These are phyloP conservation scores for Eutrema yunnanense DNA, from an alignment of 345 rosid species.

Conservation along the genomic window DNA sequence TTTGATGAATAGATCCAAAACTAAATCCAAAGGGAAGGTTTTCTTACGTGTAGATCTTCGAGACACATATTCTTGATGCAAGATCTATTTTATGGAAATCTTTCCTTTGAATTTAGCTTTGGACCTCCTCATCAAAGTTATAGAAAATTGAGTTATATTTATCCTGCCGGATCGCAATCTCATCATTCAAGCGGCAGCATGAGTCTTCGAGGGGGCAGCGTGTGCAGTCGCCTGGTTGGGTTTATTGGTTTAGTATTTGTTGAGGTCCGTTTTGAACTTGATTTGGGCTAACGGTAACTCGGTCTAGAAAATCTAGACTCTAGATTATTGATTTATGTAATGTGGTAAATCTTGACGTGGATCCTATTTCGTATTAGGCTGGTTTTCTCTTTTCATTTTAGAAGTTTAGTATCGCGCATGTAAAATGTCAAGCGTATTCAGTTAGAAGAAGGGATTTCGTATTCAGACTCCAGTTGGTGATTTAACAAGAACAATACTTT, in stretches of 20 bases:
- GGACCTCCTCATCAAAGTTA: no score
- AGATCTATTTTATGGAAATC: no score
- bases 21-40: no score
- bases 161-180: not conserved
- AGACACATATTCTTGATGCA: no score
- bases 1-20: no score
- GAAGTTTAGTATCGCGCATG: not conserved
- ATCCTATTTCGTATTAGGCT: not conserved
- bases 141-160: not conserved
- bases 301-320: not conserved
- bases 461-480: not conserved
- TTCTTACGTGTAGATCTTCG: no score
- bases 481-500: not conserved
- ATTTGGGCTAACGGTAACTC: not conserved
- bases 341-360: not conserved
- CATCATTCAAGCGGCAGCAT: slow-evolving; percentile 3
- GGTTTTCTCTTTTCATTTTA: not conserved
- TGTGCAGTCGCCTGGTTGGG: not conserved
- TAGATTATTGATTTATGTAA: not conserved
- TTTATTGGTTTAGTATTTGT: not conserved
- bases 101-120: no score
- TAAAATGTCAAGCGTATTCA: not conserved
- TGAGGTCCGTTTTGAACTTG: not conserved
- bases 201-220: not conserved
- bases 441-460: not conserved